phyloP scores from a whole-genome alignment of 257 asterid species.

The Ehretia macrophylla region DNA sequence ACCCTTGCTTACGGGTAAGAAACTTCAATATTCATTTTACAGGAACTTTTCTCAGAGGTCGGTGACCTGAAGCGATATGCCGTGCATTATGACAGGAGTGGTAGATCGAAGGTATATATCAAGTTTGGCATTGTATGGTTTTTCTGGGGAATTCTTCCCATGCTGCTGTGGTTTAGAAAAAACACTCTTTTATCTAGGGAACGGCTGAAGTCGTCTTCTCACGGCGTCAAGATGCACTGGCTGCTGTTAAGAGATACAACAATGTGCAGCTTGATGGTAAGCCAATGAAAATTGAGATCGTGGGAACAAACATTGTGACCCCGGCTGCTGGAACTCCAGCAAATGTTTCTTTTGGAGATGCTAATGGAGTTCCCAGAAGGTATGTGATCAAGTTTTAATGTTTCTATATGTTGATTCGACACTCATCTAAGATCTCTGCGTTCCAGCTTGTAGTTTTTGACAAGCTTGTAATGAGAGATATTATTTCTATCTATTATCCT shows the following conservation, averaged over 20 bases:
- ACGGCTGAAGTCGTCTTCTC: conserved; percentile 81
- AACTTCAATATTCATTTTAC: conserved; percentile 10
- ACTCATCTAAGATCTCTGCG: not conserved
- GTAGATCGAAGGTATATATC: conserved; percentile 84
- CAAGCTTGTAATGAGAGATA: too few relatives aligned
- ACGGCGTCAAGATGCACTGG: conserved; percentile 51
- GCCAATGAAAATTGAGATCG: conserved; percentile 61
- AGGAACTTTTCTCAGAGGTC: conserved; percentile 92
- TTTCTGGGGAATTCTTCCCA: conserved; percentile 20
- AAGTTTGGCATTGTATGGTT: conserved; percentile 21
- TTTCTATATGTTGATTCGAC: not conserved
- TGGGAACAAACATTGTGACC: conserved; percentile 42
- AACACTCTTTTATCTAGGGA: conserved; percentile 49
- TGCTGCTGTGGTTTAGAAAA: conserved; percentile 24
- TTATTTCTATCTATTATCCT: too few relatives aligned
- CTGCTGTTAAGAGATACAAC: conserved; percentile 61
- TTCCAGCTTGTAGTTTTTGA: too few relatives aligned
- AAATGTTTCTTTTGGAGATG: conserved; percentile 28
- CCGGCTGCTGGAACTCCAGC: conserved; percentile 32
- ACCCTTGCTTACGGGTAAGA: not conserved
- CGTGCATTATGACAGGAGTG: conserved; percentile 86
- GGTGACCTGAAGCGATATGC: conserved; percentile 75
- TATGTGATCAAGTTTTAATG: not conserved
- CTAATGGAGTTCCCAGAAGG: conserved; percentile 38
- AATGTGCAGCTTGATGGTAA: conserved; percentile 69